Percentiles rank a stretch among this genome's conserved stretches.
These are phyloP conservation scores for Massarina eburnea DNA, from an alignment of 2,329 filamentous ascomycete genomes.

Conservation along the genomic window DNA sequence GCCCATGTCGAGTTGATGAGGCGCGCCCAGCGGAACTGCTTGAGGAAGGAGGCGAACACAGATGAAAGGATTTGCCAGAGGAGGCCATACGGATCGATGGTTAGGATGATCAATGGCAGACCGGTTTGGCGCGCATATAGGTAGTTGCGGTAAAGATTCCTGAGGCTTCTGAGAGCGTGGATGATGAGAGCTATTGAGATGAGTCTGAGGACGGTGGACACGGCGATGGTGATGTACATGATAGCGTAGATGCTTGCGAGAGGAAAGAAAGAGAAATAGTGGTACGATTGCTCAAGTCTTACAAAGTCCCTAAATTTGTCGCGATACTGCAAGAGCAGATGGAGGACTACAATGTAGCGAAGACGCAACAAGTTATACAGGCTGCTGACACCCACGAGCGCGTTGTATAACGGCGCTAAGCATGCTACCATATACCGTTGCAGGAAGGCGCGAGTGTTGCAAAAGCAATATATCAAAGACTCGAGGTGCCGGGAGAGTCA, in stretches of 20 bases:
- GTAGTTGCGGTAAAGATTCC: constrained; percentile 18
- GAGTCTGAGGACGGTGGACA: constrained; percentile 6
- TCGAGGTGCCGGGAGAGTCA: background rate
- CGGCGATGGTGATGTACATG: background rate
- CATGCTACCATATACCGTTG: background rate
- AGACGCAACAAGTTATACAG: no score
- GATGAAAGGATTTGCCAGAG: constrained; percentile 12
- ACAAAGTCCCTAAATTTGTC: no score
- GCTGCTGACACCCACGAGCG: no score
- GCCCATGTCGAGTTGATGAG: constrained; percentile 16
- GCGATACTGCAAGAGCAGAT: no score
- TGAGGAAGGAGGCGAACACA: background rate
- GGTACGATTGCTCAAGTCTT: no score
- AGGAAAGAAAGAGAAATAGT: no score
- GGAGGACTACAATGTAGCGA: no score
- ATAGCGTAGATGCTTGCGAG: no score
- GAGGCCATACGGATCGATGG: constrained; percentile 17
- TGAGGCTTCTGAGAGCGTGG: background rate
- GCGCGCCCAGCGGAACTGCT: constrained; percentile 15
- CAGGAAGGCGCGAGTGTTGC: background rate
- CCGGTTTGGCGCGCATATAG: constrained; percentile 12
- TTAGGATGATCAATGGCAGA: constrained; percentile 16
- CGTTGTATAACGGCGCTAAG: no score
- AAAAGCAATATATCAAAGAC: background rate
- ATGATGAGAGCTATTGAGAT: constrained; percentile 4